Evolutionary conservation across 306 rosid species (phyloP), one percentile per base, ranked within the genome.

Genomic region (Vigna reflexopilosa): DNA sequence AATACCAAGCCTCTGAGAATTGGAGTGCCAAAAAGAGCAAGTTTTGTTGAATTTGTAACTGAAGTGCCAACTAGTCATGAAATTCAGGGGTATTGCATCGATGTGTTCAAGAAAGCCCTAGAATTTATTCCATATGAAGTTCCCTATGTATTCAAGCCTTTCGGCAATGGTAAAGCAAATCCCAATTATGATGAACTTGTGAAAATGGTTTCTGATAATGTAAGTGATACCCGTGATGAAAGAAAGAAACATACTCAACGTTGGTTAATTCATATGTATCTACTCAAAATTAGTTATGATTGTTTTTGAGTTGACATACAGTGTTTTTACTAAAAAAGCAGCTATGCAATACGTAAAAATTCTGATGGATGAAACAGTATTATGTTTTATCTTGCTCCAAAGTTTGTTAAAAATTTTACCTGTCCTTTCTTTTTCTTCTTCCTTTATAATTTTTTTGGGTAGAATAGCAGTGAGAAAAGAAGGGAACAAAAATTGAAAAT

Each of bases 31-130:
- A 85, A 57, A 61, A 86, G 99, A 85, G 93, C 86, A 64, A 91
- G 99, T 85, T 95, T 93, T 77, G 84, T 89, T 81, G 97, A 95
- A 75, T 95, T 93, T 24, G 96, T 90, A 70, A 88, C 98, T 71
- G 91, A 70, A 72, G 6, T 67, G 77, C 72, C 63, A 26, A 77
- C 75, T 51, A 78, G 81, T 85, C 83, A 85, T 64, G 75, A 75
- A 59, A 78, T 93, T 62, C 73, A 63, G 64, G 99, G 99, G 20
- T 93, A 89, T 82, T 92, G 94, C 71, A 86, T 93, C 5, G 99
- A 95, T 75, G 56, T 95, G 77, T 95, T 95, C 87, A 48, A 20
- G 66, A 93, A 86, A 82, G 90, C 99, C 22, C 77, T 40, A 6
- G 88, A 88, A 75, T 85, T 86, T 42, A 85, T 95, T 67, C 97